Evolutionary conservation across 2,329 filamentous ascomycete species (phyloP), one percentile per base, ranked within the genome.

Genomic region (Penicillium sclerotiorum): DNA sequence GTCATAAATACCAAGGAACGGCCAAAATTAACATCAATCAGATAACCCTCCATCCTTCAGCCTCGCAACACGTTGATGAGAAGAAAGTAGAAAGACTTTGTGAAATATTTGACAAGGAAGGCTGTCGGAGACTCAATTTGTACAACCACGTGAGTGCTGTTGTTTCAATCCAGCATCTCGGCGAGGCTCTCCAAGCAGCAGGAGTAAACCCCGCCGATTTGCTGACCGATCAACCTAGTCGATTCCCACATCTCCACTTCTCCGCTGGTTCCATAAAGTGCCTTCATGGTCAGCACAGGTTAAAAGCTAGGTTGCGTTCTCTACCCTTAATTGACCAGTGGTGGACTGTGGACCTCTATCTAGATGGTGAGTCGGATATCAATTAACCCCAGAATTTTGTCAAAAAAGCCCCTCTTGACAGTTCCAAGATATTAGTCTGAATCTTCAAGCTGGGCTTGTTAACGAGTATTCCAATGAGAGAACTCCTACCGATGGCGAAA

Each of bases 271-370:
- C 52, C 17, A 49, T 69, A 30, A 35, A 59, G 39, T 65, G 56
- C 39, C 62, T 69, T 21, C 54, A 65, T 50, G 59, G 66, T 13
- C 50, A 57, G 45, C 50, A 67, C 56, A 52, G 60, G 25, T 28
- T 64, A 30, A 52, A 57, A 45, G 60, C 58, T 13, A 58, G 40
- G 4, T 48, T 54, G 23, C 50, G 63, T 9, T 33, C 53, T 42
- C 40, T 67, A 23, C 37, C 57, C 22, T 47, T 50, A 8, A 35
- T 33, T n/a, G 57, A 67, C 38, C 45, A 53, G 35, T 63, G 53
- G 59, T 70, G 61, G 65, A 59, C 54, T 21, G 62, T 69, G 8
- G 59, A 69, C 50, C 40, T 68, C 9, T 69, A 65, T 43, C 47
- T 61, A 9, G 55, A 59, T 50, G 57, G 63, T 67, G 50, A 45